Evolutionary conservation across 768 basidiomycete genomes (phyloP), one percentile per base, ranked within the genome.

Genomic region (Leccinum obscurum): DNA sequence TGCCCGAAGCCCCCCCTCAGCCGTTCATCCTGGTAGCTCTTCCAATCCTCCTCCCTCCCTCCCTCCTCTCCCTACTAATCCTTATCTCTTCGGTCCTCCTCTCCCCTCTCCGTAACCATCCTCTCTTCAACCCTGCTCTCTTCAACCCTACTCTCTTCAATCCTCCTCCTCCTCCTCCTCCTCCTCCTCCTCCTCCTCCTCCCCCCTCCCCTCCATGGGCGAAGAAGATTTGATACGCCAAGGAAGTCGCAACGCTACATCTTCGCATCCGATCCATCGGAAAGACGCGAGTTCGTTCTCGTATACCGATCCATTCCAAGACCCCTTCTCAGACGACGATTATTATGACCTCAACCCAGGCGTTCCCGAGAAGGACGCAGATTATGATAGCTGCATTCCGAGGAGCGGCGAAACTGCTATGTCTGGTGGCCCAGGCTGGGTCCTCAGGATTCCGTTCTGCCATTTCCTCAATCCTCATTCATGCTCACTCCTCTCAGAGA

Each of bases 281-380:
- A 57, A 53, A 51, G 67, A 65, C 3, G 62, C 46, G 35, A 66
- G 64, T 26, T 51, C 54, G 61, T 72, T 68, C 68, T 73, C 62
- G 67, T 85, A 87, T 65, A 68, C 67, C 24, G 84, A 88, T 66
- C 84, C 78, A 0, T 80, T 77, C 59, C 61, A 70, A 30, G 75
- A 80, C 55, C 65, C 62, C 28, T 48, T 57, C n/a, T 61, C 46
- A 11, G 68, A 69, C 37, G 63, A 70, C 15, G 65, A 62, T 17
- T 63, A 68, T 48, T 61, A 57, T 49, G 54, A 46, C 30, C 60
- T 61, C 62, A 28, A 64, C 34, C 60, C 39, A 30, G 59, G 32
- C 3, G 35, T 49, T 13, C 56, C 64, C 60, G 65, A 64, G 59
- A 63, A 65, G 56, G 63, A 67, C 60, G 63, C 62, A 20, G 64